A percentile compares a stretch with the other conserved stretches of the same genome.
These are phyloP conservation scores for Fusarium lyarnte DNA, from an alignment of 2,329 filamentous ascomycete species.

Conservation along the genomic window DNA sequence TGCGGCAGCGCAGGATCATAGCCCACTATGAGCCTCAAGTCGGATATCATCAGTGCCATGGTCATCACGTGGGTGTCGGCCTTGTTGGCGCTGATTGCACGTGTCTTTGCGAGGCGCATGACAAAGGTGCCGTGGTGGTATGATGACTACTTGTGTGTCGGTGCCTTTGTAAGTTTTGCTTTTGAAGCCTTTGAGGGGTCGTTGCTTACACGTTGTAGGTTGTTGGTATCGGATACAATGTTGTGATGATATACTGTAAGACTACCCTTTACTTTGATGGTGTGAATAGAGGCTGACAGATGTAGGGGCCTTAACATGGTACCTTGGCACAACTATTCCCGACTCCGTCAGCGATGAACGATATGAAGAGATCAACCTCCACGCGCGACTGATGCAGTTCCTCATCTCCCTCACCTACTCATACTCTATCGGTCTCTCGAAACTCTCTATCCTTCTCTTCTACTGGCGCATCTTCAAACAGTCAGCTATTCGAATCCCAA, in stretches of 20 bases:
- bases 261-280: no score
- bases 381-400: slow-evolving; percentile 29
- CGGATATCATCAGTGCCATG: slow-evolving; percentile 26
- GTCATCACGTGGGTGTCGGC: slow-evolving; percentile 37
- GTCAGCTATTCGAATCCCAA: slow-evolving; percentile 43
- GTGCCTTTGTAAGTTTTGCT: slow-evolving; percentile 35
- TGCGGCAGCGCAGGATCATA: slow-evolving; percentile 1
- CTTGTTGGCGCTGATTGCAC: slow-evolving; percentile 29
- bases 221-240: slow-evolving; percentile 30
- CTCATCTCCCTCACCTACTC: slow-evolving; percentile 36
- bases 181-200: fast-evolving
- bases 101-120: slow-evolving; percentile 35
- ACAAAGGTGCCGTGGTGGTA: slow-evolving; percentile 40
- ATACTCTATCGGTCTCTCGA: slow-evolving; percentile 42
- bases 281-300: background rate
- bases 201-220: slow-evolving; percentile 20
- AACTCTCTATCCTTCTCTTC: slow-evolving; percentile 44
- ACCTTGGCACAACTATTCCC: slow-evolving; percentile 27
- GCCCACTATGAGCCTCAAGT: slow-evolving; percentile 30
- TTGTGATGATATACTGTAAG: slow-evolving; percentile 33
- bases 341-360: slow-evolving; percentile 2
- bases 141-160: slow-evolving; percentile 38
- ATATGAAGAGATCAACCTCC: slow-evolving; percentile 26
- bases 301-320: slow-evolving; percentile 31
- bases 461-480: slow-evolving; percentile 46